Base-by-base conservation (phyloP, 148 eudicot genomes). In the Euryodendron excelsum region DNA sequence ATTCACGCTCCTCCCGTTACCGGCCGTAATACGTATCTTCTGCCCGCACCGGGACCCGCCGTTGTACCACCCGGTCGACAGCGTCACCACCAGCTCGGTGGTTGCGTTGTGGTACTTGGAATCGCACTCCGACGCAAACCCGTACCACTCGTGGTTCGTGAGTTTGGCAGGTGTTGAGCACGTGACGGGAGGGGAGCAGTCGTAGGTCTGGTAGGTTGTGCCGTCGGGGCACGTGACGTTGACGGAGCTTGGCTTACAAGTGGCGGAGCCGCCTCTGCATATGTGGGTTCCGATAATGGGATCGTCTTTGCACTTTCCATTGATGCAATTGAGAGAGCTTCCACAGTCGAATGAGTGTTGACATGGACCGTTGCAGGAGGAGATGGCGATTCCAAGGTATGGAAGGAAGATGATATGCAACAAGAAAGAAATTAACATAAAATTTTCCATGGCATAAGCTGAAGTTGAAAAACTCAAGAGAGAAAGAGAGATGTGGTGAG, bases 51-150 rank as follows among this genome's bases (percentile, higher is more conserved):
- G 36, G n/a, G 80, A 69, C 13, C 77, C 80, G 0, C 41, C 17
- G 27, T 8, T 59, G 33, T 59, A 83, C 85, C 85, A 82, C 13
- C 82, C 76, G 3, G 82, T 79, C 3, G 82, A 75, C 13, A 79
- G 53, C 56, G 80, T 80, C 28, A 83, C 85, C 10, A 83, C 21
- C 15, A 11, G 23, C 31, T 75, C 69, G 1, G 45, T 5, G 1
- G 45, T 5, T 5, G 70, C 69, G 18, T 27, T 0, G 25, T 83
- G 82, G 53, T n/a, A 79, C 5, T 55, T 20, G 0, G 21, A 68
- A 59, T 83, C 85, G 30, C 85, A 83, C 23, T 75, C 37, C 0
- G 85, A 79, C 21, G 63, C 0, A 73, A 73, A 2, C 81, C 80
- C 14, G 60, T 78, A 0, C 78, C 81, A 37, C 74, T 75, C 59